Conservation (phyloP, 106 monocot genomes). For the Dendrobium nobile region DNA sequence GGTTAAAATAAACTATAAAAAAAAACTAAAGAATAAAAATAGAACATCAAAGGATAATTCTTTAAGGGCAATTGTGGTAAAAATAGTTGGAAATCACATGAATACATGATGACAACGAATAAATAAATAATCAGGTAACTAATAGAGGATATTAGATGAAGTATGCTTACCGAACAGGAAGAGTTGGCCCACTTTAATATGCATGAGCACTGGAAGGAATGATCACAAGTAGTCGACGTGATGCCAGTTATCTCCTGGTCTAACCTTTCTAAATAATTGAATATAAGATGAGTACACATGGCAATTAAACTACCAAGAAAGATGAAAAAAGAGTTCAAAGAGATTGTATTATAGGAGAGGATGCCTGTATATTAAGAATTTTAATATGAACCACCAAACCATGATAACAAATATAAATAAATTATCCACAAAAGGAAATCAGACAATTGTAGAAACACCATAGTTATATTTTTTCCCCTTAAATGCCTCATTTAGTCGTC, state of each 20-base stretch:
- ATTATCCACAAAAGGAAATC: not conserved
- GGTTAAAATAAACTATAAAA: not conserved
- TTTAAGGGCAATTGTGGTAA: not conserved
- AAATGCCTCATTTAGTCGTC: not conserved
- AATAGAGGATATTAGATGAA: not conserved
- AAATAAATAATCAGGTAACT: not conserved
- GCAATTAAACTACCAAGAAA: not conserved
- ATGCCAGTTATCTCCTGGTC: conserved; percentile 92
- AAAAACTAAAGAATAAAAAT: not conserved
- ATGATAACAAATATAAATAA: not conserved
- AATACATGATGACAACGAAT: not conserved
- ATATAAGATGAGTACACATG: conserved; percentile 1
- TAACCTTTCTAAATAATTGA: conserved; percentile 54
- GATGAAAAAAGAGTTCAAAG: not conserved
- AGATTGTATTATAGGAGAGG: not conserved
- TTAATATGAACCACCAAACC: not conserved
- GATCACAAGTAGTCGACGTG: conserved; percentile 75
- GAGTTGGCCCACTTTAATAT: conserved; percentile 82
- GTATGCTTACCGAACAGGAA: conserved; percentile 67
- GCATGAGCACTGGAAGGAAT: conserved; percentile 87
- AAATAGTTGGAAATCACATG: not conserved
- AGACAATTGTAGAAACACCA: not conserved
- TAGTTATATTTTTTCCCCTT: not conserved
- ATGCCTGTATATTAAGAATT: not conserved
- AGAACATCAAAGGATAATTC: not conserved